phyloP scores from a whole-genome alignment of 495 filamentous ascomycete genomes.

The Aspergillus incahuasiensis region DNA sequence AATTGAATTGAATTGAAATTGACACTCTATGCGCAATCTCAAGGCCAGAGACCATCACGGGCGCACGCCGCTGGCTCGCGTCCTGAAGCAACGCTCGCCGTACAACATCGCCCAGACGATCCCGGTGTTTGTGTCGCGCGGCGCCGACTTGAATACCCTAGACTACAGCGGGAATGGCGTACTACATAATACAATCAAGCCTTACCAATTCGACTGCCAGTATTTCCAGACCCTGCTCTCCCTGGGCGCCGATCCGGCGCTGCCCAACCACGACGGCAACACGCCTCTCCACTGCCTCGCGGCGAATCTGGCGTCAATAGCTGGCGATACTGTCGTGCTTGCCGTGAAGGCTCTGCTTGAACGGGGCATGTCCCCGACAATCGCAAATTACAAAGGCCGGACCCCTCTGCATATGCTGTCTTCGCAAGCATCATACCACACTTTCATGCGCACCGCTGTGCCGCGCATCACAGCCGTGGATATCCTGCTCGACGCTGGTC shows the following conservation, averaged over 20 bases:
- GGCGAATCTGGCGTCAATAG: slow-evolving; percentile 5
- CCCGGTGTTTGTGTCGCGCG: slow-evolving; percentile 6
- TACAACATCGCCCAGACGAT: slow-evolving; percentile 10
- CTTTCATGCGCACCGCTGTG: slow-evolving; percentile 1
- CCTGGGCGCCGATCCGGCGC: slow-evolving; percentile 10
- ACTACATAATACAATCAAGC: slow-evolving; percentile 12
- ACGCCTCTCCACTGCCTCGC: slow-evolving; percentile 15
- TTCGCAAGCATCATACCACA: slow-evolving; percentile 8
- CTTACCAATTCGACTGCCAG: background rate
- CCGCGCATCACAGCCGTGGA: slow-evolving; percentile 10
- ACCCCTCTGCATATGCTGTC: slow-evolving; percentile 25
- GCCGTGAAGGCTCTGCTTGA: slow-evolving; percentile 1
- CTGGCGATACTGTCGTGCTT: background rate
- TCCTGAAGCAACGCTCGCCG: slow-evolving; percentile 2
- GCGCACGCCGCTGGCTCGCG: slow-evolving; percentile 14
- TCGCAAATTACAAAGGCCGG: slow-evolving; percentile 18
- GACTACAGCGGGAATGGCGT: slow-evolving; percentile 21
- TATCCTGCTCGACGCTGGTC: slow-evolving; percentile 8
- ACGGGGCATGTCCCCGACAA: slow-evolving; percentile 11
- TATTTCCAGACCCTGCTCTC: slow-evolving; percentile 9
- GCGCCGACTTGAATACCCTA: slow-evolving; percentile 19
- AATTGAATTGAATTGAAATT: no score
- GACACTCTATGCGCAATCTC: no score
- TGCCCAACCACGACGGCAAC: slow-evolving; percentile 18
- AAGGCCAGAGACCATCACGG: slow-evolving; percentile 20